Conservation (phyloP, 1,284 basidiomycete genomes). For the Papiliotrema flavescens region DNA sequence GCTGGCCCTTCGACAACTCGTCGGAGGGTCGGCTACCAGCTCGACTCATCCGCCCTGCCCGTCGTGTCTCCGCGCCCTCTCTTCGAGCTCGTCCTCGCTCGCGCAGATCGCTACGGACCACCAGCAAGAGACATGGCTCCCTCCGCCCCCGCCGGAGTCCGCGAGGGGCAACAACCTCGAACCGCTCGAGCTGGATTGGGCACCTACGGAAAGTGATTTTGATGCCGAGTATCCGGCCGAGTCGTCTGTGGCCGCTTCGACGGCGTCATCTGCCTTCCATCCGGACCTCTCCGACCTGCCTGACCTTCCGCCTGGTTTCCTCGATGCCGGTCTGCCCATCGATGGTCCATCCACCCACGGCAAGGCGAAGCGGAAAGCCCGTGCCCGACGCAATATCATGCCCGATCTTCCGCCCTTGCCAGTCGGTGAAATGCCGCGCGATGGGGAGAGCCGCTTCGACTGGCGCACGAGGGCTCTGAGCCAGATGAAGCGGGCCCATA, state of each 20-base stretch:
- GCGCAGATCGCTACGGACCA: background rate
- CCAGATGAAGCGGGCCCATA: background rate
- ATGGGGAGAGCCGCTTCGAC: slow-evolving; percentile 35
- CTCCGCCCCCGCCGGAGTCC: background rate
- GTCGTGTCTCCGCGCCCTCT: background rate
- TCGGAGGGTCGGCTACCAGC: background rate
- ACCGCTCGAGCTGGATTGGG: background rate
- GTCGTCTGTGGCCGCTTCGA: background rate
- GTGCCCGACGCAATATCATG: background rate
- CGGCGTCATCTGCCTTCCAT: background rate
- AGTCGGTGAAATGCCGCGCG: slow-evolving; percentile 19
- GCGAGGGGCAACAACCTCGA: background rate
- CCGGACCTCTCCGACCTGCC: background rate
- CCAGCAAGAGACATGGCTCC: background rate
- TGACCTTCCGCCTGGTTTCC: too few species aligned
- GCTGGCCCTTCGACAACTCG: background rate
- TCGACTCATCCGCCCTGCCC: background rate
- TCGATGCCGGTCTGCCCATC: too few species aligned
- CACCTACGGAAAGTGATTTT: too few species aligned
- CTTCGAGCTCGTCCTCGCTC: background rate
- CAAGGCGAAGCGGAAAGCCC: too few species aligned
- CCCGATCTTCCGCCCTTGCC: slow-evolving; percentile 16
- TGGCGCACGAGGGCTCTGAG: slow-evolving; percentile 23
- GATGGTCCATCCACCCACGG: too few species aligned
- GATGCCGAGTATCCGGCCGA: background rate